These are phyloP conservation scores for Solanum bulbocastanum DNA, from an alignment of 257 asterid genomes.

Conservation along the genomic window DNA sequence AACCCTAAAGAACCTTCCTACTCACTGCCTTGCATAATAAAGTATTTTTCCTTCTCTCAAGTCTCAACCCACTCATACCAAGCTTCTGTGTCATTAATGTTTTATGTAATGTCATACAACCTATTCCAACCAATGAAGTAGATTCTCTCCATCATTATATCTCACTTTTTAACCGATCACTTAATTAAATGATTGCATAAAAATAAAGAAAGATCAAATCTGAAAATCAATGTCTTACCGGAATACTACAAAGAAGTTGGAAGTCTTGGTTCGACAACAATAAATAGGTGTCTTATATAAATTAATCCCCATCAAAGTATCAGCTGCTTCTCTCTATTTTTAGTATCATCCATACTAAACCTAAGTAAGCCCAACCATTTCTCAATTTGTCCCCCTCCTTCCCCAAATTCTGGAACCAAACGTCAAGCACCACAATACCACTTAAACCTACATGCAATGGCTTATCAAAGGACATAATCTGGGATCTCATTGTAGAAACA, in stretches of 20 bases:
- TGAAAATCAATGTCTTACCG: not conserved
- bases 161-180: not conserved
- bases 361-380: not conserved
- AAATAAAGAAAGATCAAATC: not conserved
- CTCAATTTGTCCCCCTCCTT: not conserved
- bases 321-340: not conserved
- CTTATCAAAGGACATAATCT: not conserved
- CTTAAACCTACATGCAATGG: not conserved
- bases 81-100: not conserved
- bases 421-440: not conserved
- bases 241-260: not conserved
- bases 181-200: not conserved
- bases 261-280: not conserved
- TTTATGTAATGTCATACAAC: not conserved
- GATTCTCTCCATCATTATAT: not conserved
- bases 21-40: not conserved
- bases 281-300: not conserved
- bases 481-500: not conserved
- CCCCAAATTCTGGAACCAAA: not conserved
- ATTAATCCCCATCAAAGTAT: not conserved
- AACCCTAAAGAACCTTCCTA: not conserved
- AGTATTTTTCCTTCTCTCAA: not conserved
- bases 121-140: not conserved
- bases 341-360: not conserved
- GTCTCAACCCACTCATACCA: not conserved